Base-by-base conservation (phyloP, 1,284 basidiomycete genomes). In the Phaffia rhodozyma region DNA sequence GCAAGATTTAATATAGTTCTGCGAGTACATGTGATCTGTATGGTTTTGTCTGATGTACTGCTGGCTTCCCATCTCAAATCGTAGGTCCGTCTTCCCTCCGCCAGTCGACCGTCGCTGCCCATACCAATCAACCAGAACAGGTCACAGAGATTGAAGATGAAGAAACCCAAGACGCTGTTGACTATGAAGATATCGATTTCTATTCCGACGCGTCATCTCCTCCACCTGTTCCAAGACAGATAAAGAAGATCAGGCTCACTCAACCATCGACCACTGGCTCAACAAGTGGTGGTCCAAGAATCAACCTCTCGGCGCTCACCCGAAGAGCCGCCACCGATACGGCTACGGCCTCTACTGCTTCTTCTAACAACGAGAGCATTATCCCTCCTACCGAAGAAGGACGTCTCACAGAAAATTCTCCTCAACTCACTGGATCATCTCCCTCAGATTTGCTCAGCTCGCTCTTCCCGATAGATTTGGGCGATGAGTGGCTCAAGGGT, bases 401-500 rank as follows among this genome's bases (percentile, higher is more conserved):
- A 43, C 7, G 7, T 43, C 38, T 16, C 5, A 16, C 16, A 43
- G 38, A 43, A 43, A 7, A 11, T 43, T 43, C 38, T 7, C 71
- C 81, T 85, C 55, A 79, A 81, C 52, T 83, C 84, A 65, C 86
- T 88, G 72, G 83, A 87, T 71, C 80, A 75, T 50, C 38, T 16
- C 38, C 38, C 38, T 43, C 38, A 43, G 63, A 66, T 52, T 57
- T 62, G 5, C 64, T 66, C 16, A 54, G 49, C n/a, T 34, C 43
- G 27, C 49, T 67, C 55, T 63, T 64, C 32, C 55, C 55, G 1
- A 58, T 49, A 52, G 91, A 96, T 74, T 91, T 89, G 70, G 86
- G 87, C 4, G 88, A 83, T 81, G 77, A 92, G 53, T 83, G 86
- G 69, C 78, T 97, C 62, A 96, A 96, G 74, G 78, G 83, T 3